Base-by-base conservation (phyloP, 1,284 basidiomycete species). In the Cronartium ribicola region DNA sequence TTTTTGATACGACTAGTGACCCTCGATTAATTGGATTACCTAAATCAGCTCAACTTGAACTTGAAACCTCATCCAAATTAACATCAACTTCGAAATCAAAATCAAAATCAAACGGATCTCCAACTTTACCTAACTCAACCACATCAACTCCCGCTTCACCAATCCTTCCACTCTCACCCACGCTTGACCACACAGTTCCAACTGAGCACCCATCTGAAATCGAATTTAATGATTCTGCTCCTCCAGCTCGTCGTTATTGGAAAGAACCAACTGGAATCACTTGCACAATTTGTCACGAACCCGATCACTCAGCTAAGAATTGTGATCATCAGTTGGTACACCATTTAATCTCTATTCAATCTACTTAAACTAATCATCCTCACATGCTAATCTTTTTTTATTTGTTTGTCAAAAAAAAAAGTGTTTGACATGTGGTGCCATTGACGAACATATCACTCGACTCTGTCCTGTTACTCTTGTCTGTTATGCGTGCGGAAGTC, bases 341-440 rank as follows among this genome's bases (percentile, higher is more conserved):
- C 51, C 36, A 48, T 4, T 41, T 3, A 36, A 29, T 20, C 17
- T 37, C 63, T 40, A 5, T 41, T 41, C 41, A 10, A 40, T 20
- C 40, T 3, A 13, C 29, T 43, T 20, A 7, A 8, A 8, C 37
- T 17, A 5, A 43, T 46, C 29, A 43, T 3, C 36, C 60, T 7
- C 7, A 41, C 36, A 22, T 17, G 14, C 61, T 40, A 55, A 41
- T 37, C 37, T 4, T 40, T 36, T 51, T 20, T 7, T 17, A 64
- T 64, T 51, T 40, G 4, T 36, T 11, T 61, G 20, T 20, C 39
- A 5, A 51, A 6, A 51, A 51, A 51, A 14, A 20, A 14, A 72
- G 70, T 72, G 70, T 66, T 37, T 72, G 14, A 72, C 70, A n/a
- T 72, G 70, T 59, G 70, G 70, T 29, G 70, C 70, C 10, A 72